Conservation (phyloP, 768 basidiomycete species). For the Phanerochaete sordida region DNA sequence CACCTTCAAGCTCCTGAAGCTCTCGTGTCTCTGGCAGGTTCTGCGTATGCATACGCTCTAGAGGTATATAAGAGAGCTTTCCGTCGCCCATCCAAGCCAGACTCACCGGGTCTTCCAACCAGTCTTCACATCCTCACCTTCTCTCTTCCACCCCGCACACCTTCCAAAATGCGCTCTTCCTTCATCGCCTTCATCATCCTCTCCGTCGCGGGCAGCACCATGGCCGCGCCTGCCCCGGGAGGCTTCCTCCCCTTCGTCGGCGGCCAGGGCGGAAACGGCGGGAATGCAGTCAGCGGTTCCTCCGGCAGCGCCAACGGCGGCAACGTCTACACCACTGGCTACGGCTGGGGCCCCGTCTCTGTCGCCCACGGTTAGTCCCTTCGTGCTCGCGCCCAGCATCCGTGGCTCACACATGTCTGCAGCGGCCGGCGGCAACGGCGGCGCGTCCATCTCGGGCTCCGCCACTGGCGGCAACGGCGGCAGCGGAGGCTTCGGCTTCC, state of each 20-base stretch:
- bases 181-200: background rate
- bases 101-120: too few relatives aligned
- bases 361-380: background rate
- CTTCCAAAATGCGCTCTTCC: background rate
- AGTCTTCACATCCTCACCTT: too few relatives aligned
- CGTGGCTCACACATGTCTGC: background rate
- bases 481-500: background rate
- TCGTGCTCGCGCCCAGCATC: too few relatives aligned
- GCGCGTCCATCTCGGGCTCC: background rate
- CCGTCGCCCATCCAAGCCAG: too few relatives aligned
- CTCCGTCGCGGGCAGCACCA: background rate
- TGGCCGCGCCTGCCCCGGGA: background rate
- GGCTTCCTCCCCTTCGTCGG: background rate
- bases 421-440: conserved; percentile 6
- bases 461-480: conserved; percentile 3
- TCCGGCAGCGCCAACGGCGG: conserved; percentile 9
- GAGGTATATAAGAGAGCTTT: too few relatives aligned
- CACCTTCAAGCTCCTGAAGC: too few relatives aligned
- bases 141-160: too few relatives aligned
- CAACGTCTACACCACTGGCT: background rate
- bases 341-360: background rate
- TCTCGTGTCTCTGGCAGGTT: too few relatives aligned
- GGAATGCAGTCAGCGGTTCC: conserved; percentile 1
- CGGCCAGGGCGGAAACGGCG: background rate
- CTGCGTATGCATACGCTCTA: too few relatives aligned